A percentile compares a stretch with the other conserved stretches of the same genome.
Conservation (phyloP, 139 green algal genomes). For the Coelastrella sp. region DNA sequence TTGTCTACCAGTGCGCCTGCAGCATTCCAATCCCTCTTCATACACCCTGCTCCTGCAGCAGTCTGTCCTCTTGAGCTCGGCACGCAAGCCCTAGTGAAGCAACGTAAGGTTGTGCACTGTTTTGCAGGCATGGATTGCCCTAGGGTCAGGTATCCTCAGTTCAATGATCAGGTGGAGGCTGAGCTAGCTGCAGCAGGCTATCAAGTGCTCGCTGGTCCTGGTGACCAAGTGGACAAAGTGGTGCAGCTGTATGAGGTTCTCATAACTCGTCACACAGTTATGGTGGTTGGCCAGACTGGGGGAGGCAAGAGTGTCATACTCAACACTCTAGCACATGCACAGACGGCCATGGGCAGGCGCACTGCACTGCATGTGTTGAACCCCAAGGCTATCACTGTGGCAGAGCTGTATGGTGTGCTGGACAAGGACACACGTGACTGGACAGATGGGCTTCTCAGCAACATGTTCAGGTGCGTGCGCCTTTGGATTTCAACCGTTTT, state of each 20-base stretch:
- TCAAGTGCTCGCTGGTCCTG: conserved; percentile 58
- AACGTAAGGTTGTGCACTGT: background rate
- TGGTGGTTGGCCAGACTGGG: conserved; percentile 91
- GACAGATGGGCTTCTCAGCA: conserved; percentile 86
- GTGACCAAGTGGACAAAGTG: conserved; percentile 88
- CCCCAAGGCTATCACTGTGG: conserved; percentile 89
- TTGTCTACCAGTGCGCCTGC: too few relatives aligned
- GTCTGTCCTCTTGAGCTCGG: background rate
- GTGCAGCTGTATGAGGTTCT: conserved; percentile 87
- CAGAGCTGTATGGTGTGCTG: conserved; percentile 92
- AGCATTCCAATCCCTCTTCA: background rate
- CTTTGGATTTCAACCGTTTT: too few relatives aligned
- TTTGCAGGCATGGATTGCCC: conserved; percentile 81
- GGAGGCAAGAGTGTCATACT: conserved; percentile 93
- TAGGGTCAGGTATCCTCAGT: conserved; percentile 78
- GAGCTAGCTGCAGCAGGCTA: conserved; percentile 83
- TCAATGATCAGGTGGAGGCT: conserved; percentile 90
- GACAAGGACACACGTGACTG: conserved; percentile 91
- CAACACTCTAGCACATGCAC: conserved; percentile 78
- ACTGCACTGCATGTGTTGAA: conserved; percentile 85
- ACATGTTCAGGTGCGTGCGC: conserved; percentile 69
- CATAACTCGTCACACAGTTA: conserved; percentile 89
- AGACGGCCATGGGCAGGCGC: conserved; percentile 19
- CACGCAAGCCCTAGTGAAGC: background rate
- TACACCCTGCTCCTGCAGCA: background rate